Conservation (phyloP, 257 asterid genomes). For the Ilex asprella region DNA sequence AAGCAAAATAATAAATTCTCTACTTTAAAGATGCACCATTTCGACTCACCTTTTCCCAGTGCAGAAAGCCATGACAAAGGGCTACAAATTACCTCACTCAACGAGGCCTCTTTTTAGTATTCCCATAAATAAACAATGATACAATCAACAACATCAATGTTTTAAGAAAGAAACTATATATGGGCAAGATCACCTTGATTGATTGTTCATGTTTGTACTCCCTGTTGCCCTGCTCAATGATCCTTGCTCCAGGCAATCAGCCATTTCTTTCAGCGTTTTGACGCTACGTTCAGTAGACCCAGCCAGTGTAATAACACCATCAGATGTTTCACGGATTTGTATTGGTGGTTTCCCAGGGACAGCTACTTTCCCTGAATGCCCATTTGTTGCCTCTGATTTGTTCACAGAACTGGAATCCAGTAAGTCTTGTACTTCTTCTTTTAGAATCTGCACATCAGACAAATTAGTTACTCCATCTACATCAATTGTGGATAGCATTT, state of each 20-base stretch:
- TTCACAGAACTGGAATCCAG: conserved; percentile 50
- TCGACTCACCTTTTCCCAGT: neutral
- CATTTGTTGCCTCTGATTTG: conserved; percentile 66
- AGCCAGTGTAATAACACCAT: conserved; percentile 96
- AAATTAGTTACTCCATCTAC: neutral
- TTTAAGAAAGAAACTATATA: conserved; percentile 6
- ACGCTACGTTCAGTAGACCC: conserved; percentile 90
- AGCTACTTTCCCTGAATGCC: conserved; percentile 57
- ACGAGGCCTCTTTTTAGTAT: neutral
- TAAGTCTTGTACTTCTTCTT: conserved; percentile 97
- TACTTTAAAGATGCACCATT: neutral
- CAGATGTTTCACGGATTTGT: conserved; percentile 96
- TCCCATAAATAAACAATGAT: neutral
- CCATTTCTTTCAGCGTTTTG: conserved; percentile 86
- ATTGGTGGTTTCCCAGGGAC: conserved; percentile 81
- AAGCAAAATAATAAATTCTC: neutral
- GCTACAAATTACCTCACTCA: neutral
- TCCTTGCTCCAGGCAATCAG: conserved; percentile 92
- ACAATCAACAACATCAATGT: neutral
- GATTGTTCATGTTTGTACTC: conserved; percentile 97
- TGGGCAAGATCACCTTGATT: conserved; percentile 59
- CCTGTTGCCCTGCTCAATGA: conserved; percentile 94
- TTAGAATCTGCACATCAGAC: conserved; percentile 63
- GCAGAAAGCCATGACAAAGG: neutral
- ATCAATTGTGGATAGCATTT: neutral